Base-by-base conservation (phyloP, 2,329 filamentous ascomycete genomes). In the Phialocephala sp. region DNA sequence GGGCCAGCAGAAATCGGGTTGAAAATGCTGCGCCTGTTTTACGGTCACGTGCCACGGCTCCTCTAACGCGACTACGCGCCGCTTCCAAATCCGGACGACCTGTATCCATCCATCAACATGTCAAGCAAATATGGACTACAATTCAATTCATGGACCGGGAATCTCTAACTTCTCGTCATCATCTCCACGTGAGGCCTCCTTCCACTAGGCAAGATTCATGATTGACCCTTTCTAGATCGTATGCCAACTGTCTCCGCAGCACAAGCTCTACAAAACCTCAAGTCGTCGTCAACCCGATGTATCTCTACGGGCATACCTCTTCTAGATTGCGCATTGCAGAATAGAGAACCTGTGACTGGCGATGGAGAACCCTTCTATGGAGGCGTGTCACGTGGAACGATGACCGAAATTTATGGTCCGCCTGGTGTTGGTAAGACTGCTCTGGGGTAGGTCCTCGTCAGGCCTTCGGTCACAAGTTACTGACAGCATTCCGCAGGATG, bases 401-500 rank as follows among this genome's bases (percentile, higher is more conserved):
- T 97, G 50, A 91, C 91, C 3, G 94, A 98, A 78, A 80, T 97
- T 59, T 97, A 92, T 85, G 94, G 94, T 0, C 93, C 94, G 12
- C 90, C 92, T 9, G 94, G 93, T 1, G 87, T 87, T 32, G 94
- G 94, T 36, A 97, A 97, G 82, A 97, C 93, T 4, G 84, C 90
- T 14, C 81, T 97, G 72, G 91, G 89, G 69, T 69, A 47, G 63
- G 66, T 69, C 36, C n/a, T 52, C 32, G 52, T 5, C 8, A 1
- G 1, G 2, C 37, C 11, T n/a, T 12, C n/a, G 22, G 2, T 2
- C 4, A 4, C 8, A 27, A 27, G 12, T 20, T 20, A 5, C 39
- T 63, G 45, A 60, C n/a, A n/a, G n/a, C 1, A 59, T 63, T 22
- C 39, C 57, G n/a, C 59, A 94, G 92, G 41, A 84, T 94, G 72